Conservation (phyloP, 257 asterid species). For the Ballota nigra region DNA sequence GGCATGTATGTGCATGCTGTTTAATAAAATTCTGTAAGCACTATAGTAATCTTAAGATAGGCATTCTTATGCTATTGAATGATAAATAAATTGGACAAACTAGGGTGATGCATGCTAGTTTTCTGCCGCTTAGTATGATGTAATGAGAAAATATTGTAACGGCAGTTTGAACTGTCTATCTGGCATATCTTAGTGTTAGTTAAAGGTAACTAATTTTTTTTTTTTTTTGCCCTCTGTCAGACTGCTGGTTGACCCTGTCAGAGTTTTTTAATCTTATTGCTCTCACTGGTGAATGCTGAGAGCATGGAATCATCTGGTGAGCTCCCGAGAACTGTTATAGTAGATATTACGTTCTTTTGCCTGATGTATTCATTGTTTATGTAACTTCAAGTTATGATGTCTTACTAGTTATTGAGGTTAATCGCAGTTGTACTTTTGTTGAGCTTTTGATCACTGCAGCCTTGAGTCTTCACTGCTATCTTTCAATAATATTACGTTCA, state of each 20-base stretch:
- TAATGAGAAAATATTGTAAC: neutral
- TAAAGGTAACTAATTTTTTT: conserved; percentile 10
- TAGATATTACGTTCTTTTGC: neutral
- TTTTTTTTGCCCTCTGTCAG: conserved; percentile 11
- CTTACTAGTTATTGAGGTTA: conserved; percentile 4
- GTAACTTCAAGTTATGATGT: neutral
- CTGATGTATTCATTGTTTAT: neutral
- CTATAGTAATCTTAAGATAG: neutral
- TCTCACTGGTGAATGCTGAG: conserved; percentile 23
- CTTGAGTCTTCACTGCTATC: conserved; percentile 8
- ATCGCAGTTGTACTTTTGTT: conserved; percentile 2
- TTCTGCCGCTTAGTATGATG: conserved; percentile 1
- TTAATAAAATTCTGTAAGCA: neutral
- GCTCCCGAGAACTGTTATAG: conserved; percentile 21
- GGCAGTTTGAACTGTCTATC: conserved; percentile 12
- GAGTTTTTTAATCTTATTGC: conserved; percentile 21
- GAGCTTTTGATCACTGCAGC: neutral
- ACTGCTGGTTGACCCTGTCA: conserved; percentile 9
- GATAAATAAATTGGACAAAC: neutral
- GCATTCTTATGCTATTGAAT: neutral
- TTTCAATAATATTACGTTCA: neutral
- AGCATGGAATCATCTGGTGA: conserved; percentile 51
- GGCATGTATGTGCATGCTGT: neutral
- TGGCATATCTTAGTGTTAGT: conserved; percentile 5
- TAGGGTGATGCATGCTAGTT: neutral